These are phyloP conservation scores for Phlyctochytrium arcticum DNA, from an alignment of 192 early-diverging fungal genomes.

Conservation along the genomic window DNA sequence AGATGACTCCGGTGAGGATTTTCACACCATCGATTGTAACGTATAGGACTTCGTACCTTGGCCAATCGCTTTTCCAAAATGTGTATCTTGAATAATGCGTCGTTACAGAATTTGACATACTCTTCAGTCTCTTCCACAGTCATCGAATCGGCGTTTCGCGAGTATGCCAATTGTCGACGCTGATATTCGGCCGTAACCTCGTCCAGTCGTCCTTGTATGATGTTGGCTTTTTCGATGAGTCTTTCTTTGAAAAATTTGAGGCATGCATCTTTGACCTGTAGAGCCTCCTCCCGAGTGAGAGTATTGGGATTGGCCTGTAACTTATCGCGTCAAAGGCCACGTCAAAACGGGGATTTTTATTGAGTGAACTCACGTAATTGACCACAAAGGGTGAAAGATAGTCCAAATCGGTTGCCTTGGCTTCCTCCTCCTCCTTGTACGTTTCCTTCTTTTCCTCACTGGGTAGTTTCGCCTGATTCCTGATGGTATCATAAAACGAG, in stretches of 20 bases:
- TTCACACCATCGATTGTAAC: no score
- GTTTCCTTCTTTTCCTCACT: slow-evolving; percentile 47
- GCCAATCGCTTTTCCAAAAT: slow-evolving; percentile 59
- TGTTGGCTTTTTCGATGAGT: slow-evolving; percentile 55
- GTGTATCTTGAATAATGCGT: slow-evolving; percentile 55
- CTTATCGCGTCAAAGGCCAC: not conserved
- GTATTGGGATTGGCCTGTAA: slow-evolving; percentile 36
- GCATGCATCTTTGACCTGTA: slow-evolving; percentile 47
- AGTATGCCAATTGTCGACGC: slow-evolving; percentile 47
- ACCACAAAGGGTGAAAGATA: slow-evolving; percentile 58
- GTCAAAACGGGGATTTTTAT: not conserved
- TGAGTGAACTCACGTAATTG: slow-evolving; percentile 43
- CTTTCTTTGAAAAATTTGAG: slow-evolving; percentile 49
- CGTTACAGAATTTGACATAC: slow-evolving; percentile 55
- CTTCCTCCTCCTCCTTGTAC: slow-evolving; percentile 53
- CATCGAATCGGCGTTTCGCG: slow-evolving; percentile 55
- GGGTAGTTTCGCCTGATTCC: slow-evolving; percentile 49
- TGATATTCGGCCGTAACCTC: slow-evolving; percentile 56
- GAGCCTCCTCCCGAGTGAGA: slow-evolving; percentile 41
- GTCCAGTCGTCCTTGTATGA: slow-evolving; percentile 52
- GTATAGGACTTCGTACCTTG: slow-evolving; percentile 51
- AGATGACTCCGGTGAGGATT: not conserved
- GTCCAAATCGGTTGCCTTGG: slow-evolving; percentile 47
- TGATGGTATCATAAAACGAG: slow-evolving; percentile 54
- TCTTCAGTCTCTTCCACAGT: slow-evolving; percentile 57